Conservation (phyloP, 129 eudicot species). For the Mikania micrantha region DNA sequence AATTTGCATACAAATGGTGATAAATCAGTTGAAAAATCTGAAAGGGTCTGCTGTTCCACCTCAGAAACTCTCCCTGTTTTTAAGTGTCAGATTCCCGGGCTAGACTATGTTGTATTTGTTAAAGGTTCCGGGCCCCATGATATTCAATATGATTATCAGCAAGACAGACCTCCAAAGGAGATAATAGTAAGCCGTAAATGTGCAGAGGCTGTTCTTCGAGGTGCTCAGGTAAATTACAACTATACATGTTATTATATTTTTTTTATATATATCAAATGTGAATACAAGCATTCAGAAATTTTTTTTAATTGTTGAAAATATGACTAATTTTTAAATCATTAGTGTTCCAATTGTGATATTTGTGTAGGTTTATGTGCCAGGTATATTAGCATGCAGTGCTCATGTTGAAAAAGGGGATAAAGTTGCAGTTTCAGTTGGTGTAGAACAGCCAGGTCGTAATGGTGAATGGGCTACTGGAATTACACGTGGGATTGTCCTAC, state of each 20-base stretch:
- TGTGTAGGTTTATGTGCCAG: constrained; percentile 86
- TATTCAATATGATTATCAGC: constrained; percentile 44
- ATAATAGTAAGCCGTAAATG: constrained; percentile 95
- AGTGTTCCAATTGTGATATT: constrained; percentile 6
- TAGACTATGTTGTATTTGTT: constrained; percentile 81
- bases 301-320: neutral
- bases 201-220: constrained; percentile 98
- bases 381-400: constrained; percentile 96
- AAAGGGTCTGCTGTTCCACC: constrained; percentile 8
- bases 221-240: constrained; percentile 65
- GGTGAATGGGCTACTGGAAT: constrained; percentile 82
- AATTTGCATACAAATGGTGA: neutral
- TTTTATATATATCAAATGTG: neutral
- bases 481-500: constrained; percentile 88
- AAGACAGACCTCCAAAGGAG: constrained; percentile 67
- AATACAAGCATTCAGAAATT: neutral
- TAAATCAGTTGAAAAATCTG: constrained; percentile 16
- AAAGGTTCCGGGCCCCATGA: constrained; percentile 91
- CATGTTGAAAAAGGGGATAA: constrained; percentile 90
- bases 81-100: constrained; percentile 75
- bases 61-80: constrained; percentile 25
- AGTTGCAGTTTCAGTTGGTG: constrained; percentile 93
- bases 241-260: neutral
- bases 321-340: neutral
- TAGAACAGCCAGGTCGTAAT: constrained; percentile 64